Evolutionary conservation across 2,329 filamentous ascomycete species (phyloP).

Genomic region (Pseudocercospora musae): DNA sequence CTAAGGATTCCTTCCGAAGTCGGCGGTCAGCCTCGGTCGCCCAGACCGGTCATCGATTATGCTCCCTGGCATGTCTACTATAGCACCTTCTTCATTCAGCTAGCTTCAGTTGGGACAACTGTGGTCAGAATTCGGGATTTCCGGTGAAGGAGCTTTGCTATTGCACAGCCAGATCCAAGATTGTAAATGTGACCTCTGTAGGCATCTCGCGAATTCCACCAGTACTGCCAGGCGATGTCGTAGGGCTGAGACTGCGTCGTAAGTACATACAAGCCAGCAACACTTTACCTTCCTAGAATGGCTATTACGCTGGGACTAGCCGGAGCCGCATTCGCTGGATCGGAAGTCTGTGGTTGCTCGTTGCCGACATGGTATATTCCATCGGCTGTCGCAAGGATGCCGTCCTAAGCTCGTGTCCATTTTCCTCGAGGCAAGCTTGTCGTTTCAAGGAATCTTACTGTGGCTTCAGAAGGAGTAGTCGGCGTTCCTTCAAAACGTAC

Average conservation of each 20-base stretch:
- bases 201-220: background rate
- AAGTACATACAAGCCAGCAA: background rate
- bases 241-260: conserved; percentile 10
- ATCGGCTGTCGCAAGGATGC: background rate
- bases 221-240: background rate
- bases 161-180: background rate
- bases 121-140: background rate
- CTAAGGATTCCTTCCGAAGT: conserved; percentile 11
- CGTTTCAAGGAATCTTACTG: background rate
- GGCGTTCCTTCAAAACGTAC: background rate
- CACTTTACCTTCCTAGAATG: conserved; percentile 7
- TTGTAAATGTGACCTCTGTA: background rate
- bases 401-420: background rate
- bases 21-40: conserved; percentile 8
- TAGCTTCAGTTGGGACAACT: background rate
- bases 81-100: background rate
- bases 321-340: conserved; percentile 11
- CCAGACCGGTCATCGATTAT: conserved; percentile 4
- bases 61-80: background rate
- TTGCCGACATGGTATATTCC: conserved; percentile 7
- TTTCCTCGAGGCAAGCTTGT: background rate
- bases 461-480: background rate
- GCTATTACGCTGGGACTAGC: conserved; percentile 1
- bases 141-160: background rate
- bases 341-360: conserved; percentile 7